Conservation (phyloP, 768 basidiomycete genomes). For the Cystobasidium onofrii region DNA sequence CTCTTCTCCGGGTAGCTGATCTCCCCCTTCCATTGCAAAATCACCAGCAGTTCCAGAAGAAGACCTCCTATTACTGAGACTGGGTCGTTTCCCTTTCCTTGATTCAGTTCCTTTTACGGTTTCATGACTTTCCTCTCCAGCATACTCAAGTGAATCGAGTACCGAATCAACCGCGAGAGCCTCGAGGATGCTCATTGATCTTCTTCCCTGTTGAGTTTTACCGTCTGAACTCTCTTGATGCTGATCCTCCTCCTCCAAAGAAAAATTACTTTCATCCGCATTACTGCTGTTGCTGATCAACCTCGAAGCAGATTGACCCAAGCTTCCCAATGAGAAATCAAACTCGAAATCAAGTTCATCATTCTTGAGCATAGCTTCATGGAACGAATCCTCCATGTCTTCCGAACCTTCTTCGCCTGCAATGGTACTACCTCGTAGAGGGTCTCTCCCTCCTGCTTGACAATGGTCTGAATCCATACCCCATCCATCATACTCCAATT, state of each 20-base stretch:
- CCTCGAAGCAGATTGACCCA: constrained; percentile 1
- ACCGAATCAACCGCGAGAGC: neutral
- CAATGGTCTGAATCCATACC: neutral
- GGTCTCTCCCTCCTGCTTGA: neutral
- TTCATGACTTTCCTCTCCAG: neutral
- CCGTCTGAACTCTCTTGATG: too few relatives aligned
- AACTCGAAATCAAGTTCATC: constrained; percentile 41
- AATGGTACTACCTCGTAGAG: too few relatives aligned
- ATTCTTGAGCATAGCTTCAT: constrained; percentile 41
- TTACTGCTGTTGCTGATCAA: neutral
- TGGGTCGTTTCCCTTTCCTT: neutral
- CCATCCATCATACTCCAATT: constrained; percentile 15
- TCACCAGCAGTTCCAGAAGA: neutral
- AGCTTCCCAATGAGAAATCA: constrained; percentile 32
- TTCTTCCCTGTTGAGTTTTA: too few relatives aligned
- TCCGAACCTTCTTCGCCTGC: too few relatives aligned
- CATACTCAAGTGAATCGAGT: neutral
- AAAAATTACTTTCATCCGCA: neutral
- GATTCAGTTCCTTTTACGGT: neutral
- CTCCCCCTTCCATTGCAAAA: neutral
- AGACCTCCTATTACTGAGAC: neutral
- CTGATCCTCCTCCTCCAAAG: neutral
- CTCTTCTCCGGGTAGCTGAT: neutral
- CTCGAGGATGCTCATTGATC: neutral
- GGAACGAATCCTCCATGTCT: constrained; percentile 30